Base-by-base conservation (phyloP, 2,329 filamentous ascomycete genomes). In the Chlorencoelia australis region DNA sequence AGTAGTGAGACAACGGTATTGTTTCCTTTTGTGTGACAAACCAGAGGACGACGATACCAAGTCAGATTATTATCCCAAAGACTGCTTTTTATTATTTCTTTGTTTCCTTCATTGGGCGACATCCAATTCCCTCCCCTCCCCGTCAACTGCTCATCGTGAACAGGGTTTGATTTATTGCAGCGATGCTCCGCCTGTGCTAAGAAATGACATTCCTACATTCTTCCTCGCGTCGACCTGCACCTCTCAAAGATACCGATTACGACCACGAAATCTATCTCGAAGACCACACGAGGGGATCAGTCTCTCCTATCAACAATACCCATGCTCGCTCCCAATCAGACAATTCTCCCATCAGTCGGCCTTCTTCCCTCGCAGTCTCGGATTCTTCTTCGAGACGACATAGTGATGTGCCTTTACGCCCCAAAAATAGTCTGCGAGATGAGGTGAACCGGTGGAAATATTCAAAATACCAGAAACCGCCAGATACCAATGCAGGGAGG, bases 201-300 rank as follows among this genome's bases (percentile, higher is more conserved):
- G 43, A 43, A 43, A 45, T 46, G 46, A 51, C 53, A 50, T 45
- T 45, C 30, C 33, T 52, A 30, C 50, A 50, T 29, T 48, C 49
- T 5, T 49, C 49, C 13, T 46, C 37, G 22, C 73, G 74, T 51
- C 73, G 75, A 51, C 69, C 64, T 24, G 55, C 64, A 34, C 62
- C 64, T 38, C 63, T 76, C 39, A 68, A 69, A 55, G 73, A 77
- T 45, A 63, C 61, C 54, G 74, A 80, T 48, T 80, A 79, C 52
- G 76, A 81, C 50, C 81, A 84, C 58, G 76, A 79, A 56, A 87
- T 88, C 53, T 61, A 56, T 47, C 71, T 88, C 24, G 65, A 83
- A 47, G 79, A 85, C 56, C 46, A 46, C 31, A 51, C 52, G 7
- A 35, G 32, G 16, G 40, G n/a, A n/a, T n/a, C n/a, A n/a, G n/a